phyloP scores from a whole-genome alignment of 139 green algal genomes.

The Chlorokybus atmophyticus region DNA sequence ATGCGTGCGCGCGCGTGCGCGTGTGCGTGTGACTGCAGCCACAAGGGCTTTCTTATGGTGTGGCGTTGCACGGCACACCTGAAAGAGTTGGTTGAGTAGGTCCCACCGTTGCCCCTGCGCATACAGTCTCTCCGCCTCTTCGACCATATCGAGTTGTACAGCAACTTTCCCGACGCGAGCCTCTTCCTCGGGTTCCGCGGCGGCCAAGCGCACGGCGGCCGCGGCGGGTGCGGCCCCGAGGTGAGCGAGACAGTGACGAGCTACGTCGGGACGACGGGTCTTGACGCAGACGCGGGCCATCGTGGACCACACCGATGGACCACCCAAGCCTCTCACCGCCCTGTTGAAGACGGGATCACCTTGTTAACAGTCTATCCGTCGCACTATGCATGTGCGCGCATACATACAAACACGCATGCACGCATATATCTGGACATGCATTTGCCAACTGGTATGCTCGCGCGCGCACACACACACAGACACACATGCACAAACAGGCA shows the following conservation, averaged over 20 bases:
- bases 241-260: slow-evolving; percentile 64
- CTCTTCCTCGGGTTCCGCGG: slow-evolving; percentile 35
- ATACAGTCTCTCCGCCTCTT: slow-evolving; percentile 44
- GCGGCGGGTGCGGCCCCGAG: slow-evolving; percentile 47
- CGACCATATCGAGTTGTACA: slow-evolving; percentile 54
- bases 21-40: neutral
- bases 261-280: slow-evolving; percentile 52
- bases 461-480: no score
- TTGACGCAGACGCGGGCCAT: slow-evolving; percentile 60
- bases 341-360: no score
- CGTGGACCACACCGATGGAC: slow-evolving; percentile 47
- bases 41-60: no score
- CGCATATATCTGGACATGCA: no score
- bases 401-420: no score
- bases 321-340: slow-evolving; percentile 45
- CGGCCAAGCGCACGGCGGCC: slow-evolving; percentile 39
- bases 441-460: no score
- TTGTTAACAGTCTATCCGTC: no score
- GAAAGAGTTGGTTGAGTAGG: slow-evolving; percentile 44
- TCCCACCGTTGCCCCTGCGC: slow-evolving; percentile 38
- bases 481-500: no score
- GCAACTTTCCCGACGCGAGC: slow-evolving; percentile 47
- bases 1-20: neutral
- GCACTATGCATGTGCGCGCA: no score
- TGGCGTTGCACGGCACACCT: no score